Conservation (phyloP, 805 yeast genomes). For the Candida ipomoeae region DNA sequence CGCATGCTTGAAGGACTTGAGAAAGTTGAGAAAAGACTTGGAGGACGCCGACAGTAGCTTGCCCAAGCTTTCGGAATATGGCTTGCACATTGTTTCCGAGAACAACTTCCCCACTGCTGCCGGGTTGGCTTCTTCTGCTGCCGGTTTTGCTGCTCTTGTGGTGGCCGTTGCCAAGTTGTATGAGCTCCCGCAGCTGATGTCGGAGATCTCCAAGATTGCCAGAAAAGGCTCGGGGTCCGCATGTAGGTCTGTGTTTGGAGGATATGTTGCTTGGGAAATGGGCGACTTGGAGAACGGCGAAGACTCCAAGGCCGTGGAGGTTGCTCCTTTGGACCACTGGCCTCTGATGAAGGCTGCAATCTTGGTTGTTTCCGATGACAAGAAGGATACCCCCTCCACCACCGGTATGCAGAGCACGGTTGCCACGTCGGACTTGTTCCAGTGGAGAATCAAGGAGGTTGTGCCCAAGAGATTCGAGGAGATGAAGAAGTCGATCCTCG, state of each 20-base stretch:
- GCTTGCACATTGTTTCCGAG: constrained; percentile 79
- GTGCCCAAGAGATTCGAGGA: constrained; percentile 82
- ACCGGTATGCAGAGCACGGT: constrained; percentile 97
- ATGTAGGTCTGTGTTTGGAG: constrained; percentile 94
- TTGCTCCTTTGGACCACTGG: constrained; percentile 86
- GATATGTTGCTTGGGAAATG: constrained; percentile 99
- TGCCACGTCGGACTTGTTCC: constrained; percentile 79
- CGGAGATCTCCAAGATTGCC: constrained; percentile 88
- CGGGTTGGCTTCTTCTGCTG: constrained; percentile 96
- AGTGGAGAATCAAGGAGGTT: constrained; percentile 69
- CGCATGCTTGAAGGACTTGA: constrained; percentile 73
- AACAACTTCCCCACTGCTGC: constrained; percentile 99
- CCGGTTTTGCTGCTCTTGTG: constrained; percentile 96
- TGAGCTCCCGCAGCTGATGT: constrained; percentile 76
- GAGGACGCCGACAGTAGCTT: constrained; percentile 53
- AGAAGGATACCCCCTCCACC: constrained; percentile 93
- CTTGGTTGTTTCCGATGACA: constrained; percentile 86
- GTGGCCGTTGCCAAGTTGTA: constrained; percentile 82
- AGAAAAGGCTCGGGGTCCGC: constrained; percentile 99
- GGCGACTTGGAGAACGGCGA: constrained; percentile 72
- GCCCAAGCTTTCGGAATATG: constrained; percentile 60
- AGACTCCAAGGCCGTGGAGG: constrained; percentile 91
- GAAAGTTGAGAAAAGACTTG: constrained; percentile 56
- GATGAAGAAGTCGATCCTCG: constrained; percentile 73
- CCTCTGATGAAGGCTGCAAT: constrained; percentile 86